Percentiles rank a stretch among this genome's conserved stretches.
Evolutionary conservation across 2,329 filamentous ascomycete genomes (phyloP).

Genomic region (Alternaria gaisen): DNA sequence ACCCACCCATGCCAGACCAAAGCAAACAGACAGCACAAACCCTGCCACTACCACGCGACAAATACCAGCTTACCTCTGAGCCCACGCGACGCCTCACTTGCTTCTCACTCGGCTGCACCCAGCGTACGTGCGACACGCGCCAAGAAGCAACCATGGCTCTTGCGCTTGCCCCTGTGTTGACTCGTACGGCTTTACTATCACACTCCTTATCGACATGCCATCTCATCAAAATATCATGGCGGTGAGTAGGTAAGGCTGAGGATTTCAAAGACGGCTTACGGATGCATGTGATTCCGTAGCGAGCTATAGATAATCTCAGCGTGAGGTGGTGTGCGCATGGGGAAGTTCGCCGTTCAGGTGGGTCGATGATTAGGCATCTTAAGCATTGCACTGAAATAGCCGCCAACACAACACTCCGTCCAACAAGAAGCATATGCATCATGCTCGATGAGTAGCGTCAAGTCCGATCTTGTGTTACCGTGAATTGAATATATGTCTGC

Average conservation of each 20-base stretch:
- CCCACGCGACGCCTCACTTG: slow-evolving; percentile 13
- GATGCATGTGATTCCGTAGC: neutral
- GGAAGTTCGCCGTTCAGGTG: neutral
- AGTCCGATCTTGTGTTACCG: neutral
- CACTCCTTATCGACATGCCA: slow-evolving; percentile 10
- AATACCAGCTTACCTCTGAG: slow-evolving; percentile 11
- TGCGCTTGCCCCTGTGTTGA: slow-evolving; percentile 12
- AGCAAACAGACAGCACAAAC: slow-evolving; percentile 13
- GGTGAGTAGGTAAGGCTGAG: slow-evolving; percentile 3
- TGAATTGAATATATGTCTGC: neutral
- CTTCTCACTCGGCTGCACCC: neutral
- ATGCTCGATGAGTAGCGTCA: neutral
- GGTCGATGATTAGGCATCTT: slow-evolving; percentile 15
- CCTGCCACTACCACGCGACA: slow-evolving; percentile 17
- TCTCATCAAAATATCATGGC: neutral
- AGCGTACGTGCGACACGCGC: slow-evolving; percentile 14
- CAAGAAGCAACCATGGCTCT: slow-evolving; percentile 18
- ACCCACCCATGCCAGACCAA: slow-evolving; percentile 10
- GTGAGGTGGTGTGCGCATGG: slow-evolving; percentile 5
- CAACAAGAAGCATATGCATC: neutral
- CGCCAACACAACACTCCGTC: neutral
- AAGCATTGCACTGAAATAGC: slow-evolving; percentile 19
- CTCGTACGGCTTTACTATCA: slow-evolving; percentile 13
- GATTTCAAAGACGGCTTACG: neutral
- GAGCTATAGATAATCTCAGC: neutral